Evolutionary conservation across 1,284 basidiomycete genomes (phyloP), one percentile per base, ranked within the genome.

Genomic region (Papiliotrema flavescens): DNA sequence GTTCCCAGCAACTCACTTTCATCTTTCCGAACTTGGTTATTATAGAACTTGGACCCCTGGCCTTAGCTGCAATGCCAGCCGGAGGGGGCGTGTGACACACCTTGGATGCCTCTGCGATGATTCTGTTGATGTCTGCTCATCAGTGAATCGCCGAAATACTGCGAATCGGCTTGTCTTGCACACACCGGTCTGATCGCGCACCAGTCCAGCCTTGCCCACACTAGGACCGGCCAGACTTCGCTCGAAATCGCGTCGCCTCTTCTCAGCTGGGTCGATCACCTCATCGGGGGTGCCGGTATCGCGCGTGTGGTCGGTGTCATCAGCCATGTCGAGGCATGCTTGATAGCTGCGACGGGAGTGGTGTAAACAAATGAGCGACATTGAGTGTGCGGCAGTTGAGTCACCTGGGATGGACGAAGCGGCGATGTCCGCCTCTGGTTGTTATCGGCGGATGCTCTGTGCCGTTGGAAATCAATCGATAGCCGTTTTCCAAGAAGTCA

Each of bases 51-150:
- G n/a, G 71, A 73, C 15, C 71, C 73, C 67, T 69, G 32, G 9
- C 23, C 26, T 59, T 55, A 66, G 66, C 50, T 36, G 2, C 1
- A 9, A 26, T 32, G 17, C 15, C 28, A 2, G 24, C 23, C 14
- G 32, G 24, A 36, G 15, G 15, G 40, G 13, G 7, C 6, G 14
- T 13, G 22, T 20, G n/a, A 51, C 63, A 49, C 43, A 70, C 72
- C 52, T 71, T 74, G 22, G 71, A 74, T 6, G 76, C 75, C 47
- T 77, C 75, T 19, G 71, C 74, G 11, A 78, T 77, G 56, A 76
- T 73, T 20, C 61, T 59, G 57, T 77, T 76, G 51, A 78, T 61
- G 49, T 76, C 75, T 53, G 32, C 2, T 7, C 17, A 41, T 62
- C 52, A 64, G 58, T 40, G 28, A 11, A 6, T 32, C 6, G 11